These are phyloP conservation scores for Teratosphaeria viscida DNA, from an alignment of 2,329 filamentous ascomycete species.

Conservation along the genomic window DNA sequence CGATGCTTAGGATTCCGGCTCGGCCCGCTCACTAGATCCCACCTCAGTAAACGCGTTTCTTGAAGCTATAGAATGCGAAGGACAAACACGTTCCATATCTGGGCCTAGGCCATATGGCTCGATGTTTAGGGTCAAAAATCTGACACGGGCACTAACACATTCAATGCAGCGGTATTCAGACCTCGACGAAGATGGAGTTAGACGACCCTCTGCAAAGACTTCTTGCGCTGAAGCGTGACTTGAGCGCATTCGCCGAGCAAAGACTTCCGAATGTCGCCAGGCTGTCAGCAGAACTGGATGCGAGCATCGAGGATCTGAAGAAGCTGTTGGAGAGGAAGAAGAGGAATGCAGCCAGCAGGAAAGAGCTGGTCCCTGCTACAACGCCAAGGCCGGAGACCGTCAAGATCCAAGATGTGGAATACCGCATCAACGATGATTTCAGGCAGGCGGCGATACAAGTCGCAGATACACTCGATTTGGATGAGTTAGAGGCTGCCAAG, in stretches of 20 bases:
- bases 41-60: neutral
- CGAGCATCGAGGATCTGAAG: constrained; percentile 56
- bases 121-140: neutral
- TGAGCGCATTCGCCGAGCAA: constrained; percentile 64
- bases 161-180: neutral
- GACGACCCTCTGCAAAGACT: constrained; percentile 64
- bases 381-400: constrained; percentile 50
- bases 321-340: constrained; percentile 63
- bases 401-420: constrained; percentile 60
- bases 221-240: constrained; percentile 75
- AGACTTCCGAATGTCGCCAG: constrained; percentile 61
- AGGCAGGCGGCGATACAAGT: constrained; percentile 71
- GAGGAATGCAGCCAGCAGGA: constrained; percentile 66
- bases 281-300: constrained; percentile 54
- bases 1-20: neutral
- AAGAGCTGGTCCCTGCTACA: constrained; percentile 53
- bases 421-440: constrained; percentile 76
- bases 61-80: neutral
- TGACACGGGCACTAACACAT: neutral
- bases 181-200: constrained; percentile 54
- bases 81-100: neutral
- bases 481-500: constrained; percentile 74
- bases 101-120: neutral
- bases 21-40: no score
- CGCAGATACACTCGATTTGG: constrained; percentile 78